These are phyloP conservation scores for Saccharomyces pastorianus DNA, from an alignment of 1,139 yeast genomes.

Conservation along the genomic window DNA sequence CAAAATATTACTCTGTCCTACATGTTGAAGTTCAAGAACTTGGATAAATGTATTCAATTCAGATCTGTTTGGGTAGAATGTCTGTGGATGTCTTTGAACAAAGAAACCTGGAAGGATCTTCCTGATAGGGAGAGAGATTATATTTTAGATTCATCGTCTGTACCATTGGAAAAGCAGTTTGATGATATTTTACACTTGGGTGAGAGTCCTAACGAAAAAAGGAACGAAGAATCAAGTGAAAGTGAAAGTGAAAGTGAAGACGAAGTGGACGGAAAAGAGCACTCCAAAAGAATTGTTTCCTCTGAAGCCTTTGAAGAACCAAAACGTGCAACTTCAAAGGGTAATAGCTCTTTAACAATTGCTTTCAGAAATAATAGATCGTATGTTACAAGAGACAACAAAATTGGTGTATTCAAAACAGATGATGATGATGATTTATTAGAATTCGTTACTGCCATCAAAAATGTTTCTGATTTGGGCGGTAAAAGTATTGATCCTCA, in stretches of 20 bases:
- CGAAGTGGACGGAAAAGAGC: conserved; percentile 24
- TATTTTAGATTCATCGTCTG: conserved; percentile 40
- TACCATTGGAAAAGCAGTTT: conserved; percentile 32
- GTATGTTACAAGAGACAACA: conserved; percentile 70
- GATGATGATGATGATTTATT: conserved; percentile 43
- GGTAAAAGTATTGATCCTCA: conserved; percentile 51
- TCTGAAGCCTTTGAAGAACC: conserved; percentile 30
- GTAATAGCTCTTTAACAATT: conserved; percentile 52
- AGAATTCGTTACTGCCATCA: conserved; percentile 60
- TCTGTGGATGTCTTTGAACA: conserved; percentile 56
- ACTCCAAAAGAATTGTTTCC: conserved; percentile 12
- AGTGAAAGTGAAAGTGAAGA: conserved; percentile 23
- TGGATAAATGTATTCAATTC: conserved; percentile 40
- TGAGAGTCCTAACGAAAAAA: neutral
- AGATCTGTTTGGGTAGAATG: conserved; percentile 46
- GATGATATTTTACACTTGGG: conserved; percentile 31
- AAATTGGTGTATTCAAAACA: conserved; percentile 70
- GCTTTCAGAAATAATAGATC: conserved; percentile 66
- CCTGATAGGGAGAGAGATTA: conserved; percentile 42
- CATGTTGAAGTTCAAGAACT: conserved; percentile 46
- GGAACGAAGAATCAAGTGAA: conserved; percentile 24
- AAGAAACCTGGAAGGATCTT: conserved; percentile 41
- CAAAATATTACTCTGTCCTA: conserved; percentile 46
- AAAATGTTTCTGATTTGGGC: conserved; percentile 44
- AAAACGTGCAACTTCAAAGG: conserved; percentile 29